Percentiles rank a stretch among this genome's conserved stretches.
Conservation (phyloP, 164 flowering plant species). For the grape (Vitis vinifera) region ASM3070453v1 NC_081817.1:4411501-4412000, state of each 20-base stretch:
- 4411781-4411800: constrained; percentile 72
- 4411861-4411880: constrained; percentile 38
- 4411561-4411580: neutral
- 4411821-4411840: constrained; percentile 68
- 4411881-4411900: neutral
- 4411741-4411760: constrained; percentile 25
- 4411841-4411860: constrained; percentile 76
- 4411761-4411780: constrained; percentile 75
- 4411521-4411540: neutral
- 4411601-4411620: no score
- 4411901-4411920: neutral
- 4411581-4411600: no score
- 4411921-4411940: neutral
- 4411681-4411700: no score
- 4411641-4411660: no score
- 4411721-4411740: neutral
- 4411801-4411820: constrained; percentile 76
- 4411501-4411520: no score
- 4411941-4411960: neutral
- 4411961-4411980: constrained; percentile 1
- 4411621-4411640: no score
- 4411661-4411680: no score
- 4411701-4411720: neutral
- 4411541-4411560: neutral
- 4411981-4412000: constrained; percentile 53